A percentile compares a stretch with the other conserved stretches of the same genome.
These are phyloP conservation scores for Teunomyces barrocoloradensis DNA, from an alignment of 805 yeast genomes.

Conservation along the genomic window DNA sequence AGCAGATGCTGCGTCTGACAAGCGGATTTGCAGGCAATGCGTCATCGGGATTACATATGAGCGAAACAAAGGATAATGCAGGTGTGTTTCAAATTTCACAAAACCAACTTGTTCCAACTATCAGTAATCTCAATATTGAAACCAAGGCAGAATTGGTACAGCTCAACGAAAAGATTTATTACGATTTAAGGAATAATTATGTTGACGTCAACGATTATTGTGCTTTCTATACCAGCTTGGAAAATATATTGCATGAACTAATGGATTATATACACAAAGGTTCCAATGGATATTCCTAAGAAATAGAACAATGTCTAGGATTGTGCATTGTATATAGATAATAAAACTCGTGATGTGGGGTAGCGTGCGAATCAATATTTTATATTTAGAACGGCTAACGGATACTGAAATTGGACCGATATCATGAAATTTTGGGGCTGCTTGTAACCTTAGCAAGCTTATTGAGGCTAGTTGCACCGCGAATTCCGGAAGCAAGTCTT, in stretches of 20 bases:
- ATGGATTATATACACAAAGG: slow-evolving; percentile 33
- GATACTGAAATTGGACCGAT: neutral
- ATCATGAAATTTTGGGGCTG: neutral
- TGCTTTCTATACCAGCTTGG: slow-evolving; percentile 41
- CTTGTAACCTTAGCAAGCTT: too few species aligned
- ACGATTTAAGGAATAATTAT: slow-evolving; percentile 41
- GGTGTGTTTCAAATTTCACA: neutral
- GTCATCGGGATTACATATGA: neutral
- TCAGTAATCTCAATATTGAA: slow-evolving; percentile 8
- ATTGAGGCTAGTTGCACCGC: neutral
- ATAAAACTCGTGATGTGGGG: neutral
- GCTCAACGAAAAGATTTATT: slow-evolving; percentile 37
- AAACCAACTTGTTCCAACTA: neutral
- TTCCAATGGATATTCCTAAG: neutral
- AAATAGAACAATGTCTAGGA: neutral
- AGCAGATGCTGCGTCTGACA: neutral
- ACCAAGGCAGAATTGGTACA: slow-evolving; percentile 27
- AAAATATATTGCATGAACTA: slow-evolving; percentile 37
- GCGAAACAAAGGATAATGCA: neutral
- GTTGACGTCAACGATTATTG: slow-evolving; percentile 46
- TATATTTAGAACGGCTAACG: neutral
- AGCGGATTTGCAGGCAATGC: neutral
- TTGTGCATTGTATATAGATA: neutral
- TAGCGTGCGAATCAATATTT: neutral
- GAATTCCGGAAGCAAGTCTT: neutral